Evolutionary conservation across 1,139 yeast genomes (phyloP).

Genomic region (Chernovozyma aurita): DNA sequence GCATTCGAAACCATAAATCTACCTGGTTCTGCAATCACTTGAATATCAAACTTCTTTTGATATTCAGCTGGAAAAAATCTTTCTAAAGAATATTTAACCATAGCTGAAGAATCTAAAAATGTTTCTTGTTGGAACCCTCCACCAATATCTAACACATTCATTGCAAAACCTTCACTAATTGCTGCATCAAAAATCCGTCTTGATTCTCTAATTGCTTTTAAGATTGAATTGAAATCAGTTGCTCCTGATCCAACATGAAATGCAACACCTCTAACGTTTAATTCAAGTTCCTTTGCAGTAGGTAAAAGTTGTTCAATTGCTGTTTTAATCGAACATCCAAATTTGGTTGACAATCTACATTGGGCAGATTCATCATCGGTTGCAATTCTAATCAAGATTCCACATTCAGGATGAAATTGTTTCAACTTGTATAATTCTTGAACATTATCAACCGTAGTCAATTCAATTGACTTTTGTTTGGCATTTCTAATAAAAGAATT

Average conservation of each 20-base stretch:
- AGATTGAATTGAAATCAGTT: constrained; percentile 63
- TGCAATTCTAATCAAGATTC: constrained; percentile 71
- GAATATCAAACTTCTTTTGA: constrained; percentile 30
- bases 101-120: constrained; percentile 58
- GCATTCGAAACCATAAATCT: constrained; percentile 84
- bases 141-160: constrained; percentile 76
- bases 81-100: constrained; percentile 54
- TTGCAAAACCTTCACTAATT: constrained; percentile 36
- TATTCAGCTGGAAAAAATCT: constrained; percentile 50
- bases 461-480: constrained; percentile 44
- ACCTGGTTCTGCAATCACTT: constrained; percentile 90
- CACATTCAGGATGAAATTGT: constrained; percentile 62
- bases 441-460: constrained; percentile 87
- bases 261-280: constrained; percentile 78
- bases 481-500: constrained; percentile 78
- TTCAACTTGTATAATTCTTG: constrained; percentile 79
- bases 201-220: constrained; percentile 71
- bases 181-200: constrained; percentile 66
- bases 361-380: constrained; percentile 90
- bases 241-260: constrained; percentile 98
- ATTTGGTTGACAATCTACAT: constrained; percentile 84
- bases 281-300: constrained; percentile 55
- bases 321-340: constrained; percentile 67
- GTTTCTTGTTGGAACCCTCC: constrained; percentile 82
- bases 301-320: constrained; percentile 54